Conservation (phyloP, 1,139 yeast genomes). For the Lodderomyces metapsilosis region DNA sequence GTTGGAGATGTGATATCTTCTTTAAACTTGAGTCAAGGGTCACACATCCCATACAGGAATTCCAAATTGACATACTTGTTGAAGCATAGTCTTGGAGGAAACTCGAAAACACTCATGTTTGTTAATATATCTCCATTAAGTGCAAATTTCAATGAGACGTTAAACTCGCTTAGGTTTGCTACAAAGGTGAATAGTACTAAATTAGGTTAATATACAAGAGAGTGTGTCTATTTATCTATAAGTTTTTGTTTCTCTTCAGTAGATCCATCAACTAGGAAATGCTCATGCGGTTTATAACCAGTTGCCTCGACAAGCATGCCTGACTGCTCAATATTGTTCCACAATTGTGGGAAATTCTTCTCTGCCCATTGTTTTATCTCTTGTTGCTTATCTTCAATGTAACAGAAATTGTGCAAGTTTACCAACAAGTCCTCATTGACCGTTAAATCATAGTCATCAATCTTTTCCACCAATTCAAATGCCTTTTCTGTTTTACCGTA, state of each 20-base stretch:
- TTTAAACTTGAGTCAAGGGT: conserved; percentile 38
- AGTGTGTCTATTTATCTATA: conserved; percentile 3
- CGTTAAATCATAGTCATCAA: conserved; percentile 52
- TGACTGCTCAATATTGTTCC: conserved; percentile 44
- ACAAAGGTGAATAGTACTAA: conserved; percentile 69
- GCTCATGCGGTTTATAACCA: conserved; percentile 30
- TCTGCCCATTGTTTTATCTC: conserved; percentile 56
- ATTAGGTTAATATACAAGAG: conserved; percentile 14
- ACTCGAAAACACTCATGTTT: conserved; percentile 90
- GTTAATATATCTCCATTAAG: conserved; percentile 78
- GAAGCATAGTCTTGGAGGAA: conserved; percentile 82
- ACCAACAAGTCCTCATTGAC: conserved; percentile 52
- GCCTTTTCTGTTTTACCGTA: conserved; percentile 65
- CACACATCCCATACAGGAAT: conserved; percentile 54
- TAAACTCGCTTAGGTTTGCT: conserved; percentile 87
- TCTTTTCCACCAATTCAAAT: conserved; percentile 46
- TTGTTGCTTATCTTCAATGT: conserved; percentile 46
- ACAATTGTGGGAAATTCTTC: conserved; percentile 37
- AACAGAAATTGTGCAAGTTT: conserved; percentile 61
- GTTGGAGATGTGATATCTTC: conserved; percentile 89
- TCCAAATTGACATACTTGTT: conserved; percentile 74
- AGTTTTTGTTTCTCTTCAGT: conserved; percentile 6
- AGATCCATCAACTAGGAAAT: conserved; percentile 16
- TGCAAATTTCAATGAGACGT: conserved; percentile 67
- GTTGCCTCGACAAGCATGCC: conserved; percentile 41